Base-by-base conservation (phyloP, 2,329 filamentous ascomycete genomes). In the Lizonia empirigonia region DNA sequence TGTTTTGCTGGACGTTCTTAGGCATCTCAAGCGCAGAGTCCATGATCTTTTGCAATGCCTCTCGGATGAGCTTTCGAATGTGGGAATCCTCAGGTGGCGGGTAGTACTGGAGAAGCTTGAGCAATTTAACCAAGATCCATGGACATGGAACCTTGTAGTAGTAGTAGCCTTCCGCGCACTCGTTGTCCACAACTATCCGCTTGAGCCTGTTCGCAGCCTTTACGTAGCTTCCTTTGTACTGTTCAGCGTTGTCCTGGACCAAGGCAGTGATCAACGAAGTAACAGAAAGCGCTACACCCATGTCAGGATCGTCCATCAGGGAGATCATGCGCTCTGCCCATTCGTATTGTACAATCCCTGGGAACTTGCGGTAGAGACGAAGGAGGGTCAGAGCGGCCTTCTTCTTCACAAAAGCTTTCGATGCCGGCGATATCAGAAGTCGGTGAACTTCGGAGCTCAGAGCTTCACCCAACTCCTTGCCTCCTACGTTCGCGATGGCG, bases 141-240 rank as follows among this genome's bases (percentile, higher is more conserved):
- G 94, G 94, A 70, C 94, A 99, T 1, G 94, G 94, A n/a, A 99
- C 94, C 69, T 97, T 97, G 80, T 99, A 99, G 78, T 99, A 99
- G 20, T 97, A 84, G 71, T 99, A 99, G 71, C 97, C 94, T 48
- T 85, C 83, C 0, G 90, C 85, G 67, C 90, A 94, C 63, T 99
- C 93, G 58, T 88, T 88, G 62, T 97, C 93, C 20, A 97, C 86
- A 13, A 97, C 82, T 60, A 97, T 89, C 60, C 90, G 87, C 78
- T 96, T 96, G 64, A 99, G 75, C 49, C 91, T 82, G 55, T 90
- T 89, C 0, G 93, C 93, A 24, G 93, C 93, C 76, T 97, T 99
- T 58, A 91, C 87, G 71, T 97, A 97, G 65, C 90, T 90, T 33
- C 91, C 92, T 74, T 89, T 93, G 80, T 97, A 99, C 68, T 91